Conservation (phyloP, 768 basidiomycete genomes). For the Boletus subparvulus region DNA sequence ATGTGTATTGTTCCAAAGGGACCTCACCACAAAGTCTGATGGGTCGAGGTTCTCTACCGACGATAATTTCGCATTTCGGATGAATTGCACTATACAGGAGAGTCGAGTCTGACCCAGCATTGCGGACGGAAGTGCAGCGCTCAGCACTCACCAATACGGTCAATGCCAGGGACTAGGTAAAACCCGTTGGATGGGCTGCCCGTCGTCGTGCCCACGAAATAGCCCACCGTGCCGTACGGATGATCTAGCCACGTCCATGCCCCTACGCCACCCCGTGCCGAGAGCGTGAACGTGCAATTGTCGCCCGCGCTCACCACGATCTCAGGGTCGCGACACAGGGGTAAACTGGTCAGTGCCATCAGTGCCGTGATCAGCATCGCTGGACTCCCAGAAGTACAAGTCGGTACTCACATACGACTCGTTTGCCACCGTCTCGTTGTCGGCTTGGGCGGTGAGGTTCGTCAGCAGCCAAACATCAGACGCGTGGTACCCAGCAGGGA, state of each 20-base stretch:
- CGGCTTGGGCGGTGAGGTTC: slow-evolving; percentile 47
- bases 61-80: slow-evolving; percentile 41
- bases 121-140: background rate
- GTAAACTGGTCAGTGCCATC: slow-evolving; percentile 41
- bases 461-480: slow-evolving; percentile 52
- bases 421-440: slow-evolving; percentile 42
- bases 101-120: background rate
- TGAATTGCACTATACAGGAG: slow-evolving; percentile 39
- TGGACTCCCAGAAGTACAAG: background rate
- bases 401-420: slow-evolving; percentile 49
- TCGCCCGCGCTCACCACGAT: slow-evolving; percentile 35
- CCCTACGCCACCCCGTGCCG: slow-evolving; percentile 53
- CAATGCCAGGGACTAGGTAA: slow-evolving; percentile 53
- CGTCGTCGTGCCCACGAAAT: slow-evolving; percentile 47
- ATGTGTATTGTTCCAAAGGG: slow-evolving; percentile 55
- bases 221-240: slow-evolving; percentile 52
- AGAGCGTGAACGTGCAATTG: slow-evolving; percentile 49
- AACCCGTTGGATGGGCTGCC: slow-evolving; percentile 50
- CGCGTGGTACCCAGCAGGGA: slow-evolving; percentile 42
- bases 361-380: background rate
- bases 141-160: slow-evolving; percentile 45
- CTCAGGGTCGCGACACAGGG: slow-evolving; percentile 50
- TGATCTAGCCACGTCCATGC: slow-evolving; percentile 63
- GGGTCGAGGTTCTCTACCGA: slow-evolving; percentile 37
- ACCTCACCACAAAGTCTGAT: slow-evolving; percentile 49